phyloP scores from a whole-genome alignment of 23 red algal species.

The Agarophyton chilense region DNA sequence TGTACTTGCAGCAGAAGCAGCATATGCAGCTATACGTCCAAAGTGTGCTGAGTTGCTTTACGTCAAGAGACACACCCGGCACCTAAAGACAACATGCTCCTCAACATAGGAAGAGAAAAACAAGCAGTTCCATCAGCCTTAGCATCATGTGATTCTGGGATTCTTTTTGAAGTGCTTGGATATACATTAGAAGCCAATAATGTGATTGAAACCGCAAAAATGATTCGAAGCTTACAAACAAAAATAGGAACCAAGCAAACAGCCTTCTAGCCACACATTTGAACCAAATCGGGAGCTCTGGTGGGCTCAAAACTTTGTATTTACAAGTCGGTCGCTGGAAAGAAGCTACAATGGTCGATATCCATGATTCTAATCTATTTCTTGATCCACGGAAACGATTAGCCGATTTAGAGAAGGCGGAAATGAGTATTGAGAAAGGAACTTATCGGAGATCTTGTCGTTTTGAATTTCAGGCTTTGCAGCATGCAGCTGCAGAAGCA shows the following conservation, averaged over 20 bases:
- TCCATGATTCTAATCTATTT: too few relatives aligned
- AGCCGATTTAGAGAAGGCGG: too few relatives aligned
- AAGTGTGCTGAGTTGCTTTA: slow-evolving; percentile 55
- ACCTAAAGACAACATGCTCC: slow-evolving; percentile 49
- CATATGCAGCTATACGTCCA: slow-evolving; percentile 15
- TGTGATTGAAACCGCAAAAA: slow-evolving; percentile 41
- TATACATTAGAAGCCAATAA: slow-evolving; percentile 17
- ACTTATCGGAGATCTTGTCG: too few relatives aligned
- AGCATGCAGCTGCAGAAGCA: slow-evolving; percentile 24
- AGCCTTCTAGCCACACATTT: slow-evolving; percentile 46
- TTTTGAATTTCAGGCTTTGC: too few relatives aligned
- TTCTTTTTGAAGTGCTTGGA: slow-evolving; percentile 52
- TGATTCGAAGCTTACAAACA: slow-evolving; percentile 45
- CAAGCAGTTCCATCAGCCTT: slow-evolving; percentile 48
- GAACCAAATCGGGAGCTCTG: slow-evolving; percentile 59
- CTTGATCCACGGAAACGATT: too few relatives aligned
- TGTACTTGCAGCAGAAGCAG: slow-evolving; percentile 50
- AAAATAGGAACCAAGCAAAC: slow-evolving; percentile 24
- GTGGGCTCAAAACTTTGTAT: too few relatives aligned
- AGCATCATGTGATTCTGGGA: slow-evolving; percentile 56
- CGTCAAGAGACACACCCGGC: slow-evolving; percentile 50
- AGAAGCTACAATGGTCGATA: too few relatives aligned
- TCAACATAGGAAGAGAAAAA: too few relatives aligned
- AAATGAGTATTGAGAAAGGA: too few relatives aligned
- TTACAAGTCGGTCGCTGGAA: too few relatives aligned